phyloP scores from a whole-genome alignment of 768 basidiomycete species.

The Pulveroboletus sp. region DNA sequence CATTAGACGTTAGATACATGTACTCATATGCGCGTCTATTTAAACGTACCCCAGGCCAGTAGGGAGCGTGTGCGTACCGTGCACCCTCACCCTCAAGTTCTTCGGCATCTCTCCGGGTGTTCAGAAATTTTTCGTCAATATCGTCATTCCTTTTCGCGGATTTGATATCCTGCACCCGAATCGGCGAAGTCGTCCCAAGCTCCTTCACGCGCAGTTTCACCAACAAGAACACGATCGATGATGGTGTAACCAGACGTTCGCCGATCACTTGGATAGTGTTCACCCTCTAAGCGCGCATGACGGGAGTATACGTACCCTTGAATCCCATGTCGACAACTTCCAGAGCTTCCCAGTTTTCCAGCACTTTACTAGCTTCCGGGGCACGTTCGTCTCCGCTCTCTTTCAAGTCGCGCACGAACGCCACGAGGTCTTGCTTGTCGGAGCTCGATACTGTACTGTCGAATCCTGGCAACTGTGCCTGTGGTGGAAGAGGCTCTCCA shows the following conservation, averaged over 20 bases:
- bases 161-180: constrained; percentile 37
- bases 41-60: constrained; percentile 77
- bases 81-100: constrained; percentile 44
- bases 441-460: constrained; percentile 34
- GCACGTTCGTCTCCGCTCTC: constrained; percentile 16
- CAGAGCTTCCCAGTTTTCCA: constrained; percentile 66
- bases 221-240: constrained; percentile 80
- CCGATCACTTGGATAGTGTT: constrained; percentile 63
- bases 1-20: background rate
- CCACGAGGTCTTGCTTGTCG: constrained; percentile 15
- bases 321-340: constrained; percentile 81
- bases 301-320: constrained; percentile 54
- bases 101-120: constrained; percentile 56
- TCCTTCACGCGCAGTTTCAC: constrained; percentile 76
- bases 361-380: constrained; percentile 43
- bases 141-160: constrained; percentile 49
- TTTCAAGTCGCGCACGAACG: constrained; percentile 16
- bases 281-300: background rate
- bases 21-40: background rate
- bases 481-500: constrained; percentile 37
- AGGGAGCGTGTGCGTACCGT: constrained; percentile 83
- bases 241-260: constrained; percentile 82
- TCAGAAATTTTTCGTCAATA: constrained; percentile 68
- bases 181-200: constrained; percentile 35
- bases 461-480: constrained; percentile 80